Percentiles rank a stretch among this genome's conserved stretches.
These are phyloP conservation scores for Castanospermum australe DNA, from an alignment of 306 rosid species.

Conservation along the genomic window DNA sequence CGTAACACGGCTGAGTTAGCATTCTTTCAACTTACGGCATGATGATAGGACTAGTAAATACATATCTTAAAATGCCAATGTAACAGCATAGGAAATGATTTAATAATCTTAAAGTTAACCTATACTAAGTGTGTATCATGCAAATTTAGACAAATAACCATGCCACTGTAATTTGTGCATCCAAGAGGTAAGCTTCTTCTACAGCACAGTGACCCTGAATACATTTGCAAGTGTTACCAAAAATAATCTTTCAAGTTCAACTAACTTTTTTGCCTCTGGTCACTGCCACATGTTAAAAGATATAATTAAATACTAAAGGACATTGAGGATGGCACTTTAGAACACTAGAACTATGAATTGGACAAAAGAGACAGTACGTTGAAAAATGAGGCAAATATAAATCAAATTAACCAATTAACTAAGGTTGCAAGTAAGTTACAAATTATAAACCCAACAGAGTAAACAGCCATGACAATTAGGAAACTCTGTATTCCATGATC, in stretches of 20 bases:
- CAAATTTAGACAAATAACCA: not conserved
- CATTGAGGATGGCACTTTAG: not conserved
- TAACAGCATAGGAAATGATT: not conserved
- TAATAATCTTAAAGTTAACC: not conserved
- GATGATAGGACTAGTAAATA: not conserved
- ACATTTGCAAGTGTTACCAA: not conserved
- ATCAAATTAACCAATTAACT: not conserved
- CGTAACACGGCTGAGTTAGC: constrained; percentile 19
- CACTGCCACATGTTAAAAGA: not conserved
- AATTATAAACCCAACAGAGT: not conserved
- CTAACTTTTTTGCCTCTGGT: not conserved
- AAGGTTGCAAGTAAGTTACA: not conserved
- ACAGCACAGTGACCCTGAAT: not conserved
- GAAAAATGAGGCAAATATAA: not conserved
- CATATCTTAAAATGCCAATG: not conserved
- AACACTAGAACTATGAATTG: not conserved
- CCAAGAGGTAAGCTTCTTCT: not conserved
- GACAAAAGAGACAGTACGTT: not conserved
- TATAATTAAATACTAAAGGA: not conserved
- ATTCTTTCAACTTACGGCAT: not conserved
- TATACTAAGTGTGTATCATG: not conserved
- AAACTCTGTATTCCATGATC: not conserved
- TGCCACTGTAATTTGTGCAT: not conserved
- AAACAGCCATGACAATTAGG: not conserved
- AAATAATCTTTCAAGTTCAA: not conserved